Evolutionary conservation across 768 basidiomycete genomes (phyloP), one percentile per base, ranked within the genome.

Genomic region (Lentinus brumalis): DNA sequence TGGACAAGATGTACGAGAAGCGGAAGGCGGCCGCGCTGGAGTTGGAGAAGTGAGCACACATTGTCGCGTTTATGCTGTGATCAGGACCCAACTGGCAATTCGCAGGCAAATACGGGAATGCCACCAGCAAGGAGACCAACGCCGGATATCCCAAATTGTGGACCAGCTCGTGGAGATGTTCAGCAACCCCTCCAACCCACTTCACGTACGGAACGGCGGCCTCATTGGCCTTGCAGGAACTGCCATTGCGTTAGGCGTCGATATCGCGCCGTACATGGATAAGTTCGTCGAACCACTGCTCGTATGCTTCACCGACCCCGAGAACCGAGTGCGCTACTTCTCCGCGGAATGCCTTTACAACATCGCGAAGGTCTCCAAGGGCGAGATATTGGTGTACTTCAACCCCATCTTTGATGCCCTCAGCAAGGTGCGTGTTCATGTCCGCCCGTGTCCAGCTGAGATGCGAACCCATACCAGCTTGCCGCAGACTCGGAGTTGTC

Each of bases 291-390:
- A 89, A 45, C 89, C 93, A 2, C 82, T 99, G 35, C 83, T 98
- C 30, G 84, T 85, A 55, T 97, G 96, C 75, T 97, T 99, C 74
- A 86, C 89, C 62, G 97, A 99, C 73, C 82, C 89, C 2, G 96
- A 98, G 79, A 94, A 92, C 76, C 83, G 94, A 71, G 94, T 98
- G 61, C 86, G 94, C 46, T 99, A 98, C 77, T 98, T 97, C 78
- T 96, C 96, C 5, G 96, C 94, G 29, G 97, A 99, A 73, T 96
- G 95, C 70, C 77, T 99, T 64, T 99, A 99, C 78, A 99, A 99
- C 76, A 96, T 99, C 64, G 93, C 92, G 30, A 94, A 96, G 75
- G 96, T 97, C 15, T 96, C 95, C 35, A 96, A 97, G 69, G 97
- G 96, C 41, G 96, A 98, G 74, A 89, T 98, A 35, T 78, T 99